These are phyloP conservation scores for Aspergillus sp. DNA, from an alignment of 2,329 filamentous ascomycete genomes.

Conservation along the genomic window DNA sequence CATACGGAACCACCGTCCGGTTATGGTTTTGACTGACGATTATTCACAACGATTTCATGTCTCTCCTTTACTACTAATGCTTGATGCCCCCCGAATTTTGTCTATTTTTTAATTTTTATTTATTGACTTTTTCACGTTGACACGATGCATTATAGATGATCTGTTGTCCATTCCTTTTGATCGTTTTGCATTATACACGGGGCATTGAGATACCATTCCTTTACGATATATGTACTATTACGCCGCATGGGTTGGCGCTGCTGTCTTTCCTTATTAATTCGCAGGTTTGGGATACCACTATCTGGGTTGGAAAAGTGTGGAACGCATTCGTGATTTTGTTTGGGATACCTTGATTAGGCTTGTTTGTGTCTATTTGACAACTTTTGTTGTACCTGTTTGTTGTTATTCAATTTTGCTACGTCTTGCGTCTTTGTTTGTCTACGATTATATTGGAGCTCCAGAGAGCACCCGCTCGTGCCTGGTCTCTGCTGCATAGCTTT, in stretches of 20 bases:
- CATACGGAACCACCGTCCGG: constrained; percentile 24
- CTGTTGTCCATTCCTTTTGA: constrained; percentile 35
- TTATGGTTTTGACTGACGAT: constrained; percentile 19
- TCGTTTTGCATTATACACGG: constrained; percentile 27
- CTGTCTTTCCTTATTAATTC: constrained; percentile 38
- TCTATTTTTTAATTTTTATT: background rate
- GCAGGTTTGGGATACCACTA: constrained; percentile 29
- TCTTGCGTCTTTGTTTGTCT: background rate
- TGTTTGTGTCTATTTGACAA: background rate
- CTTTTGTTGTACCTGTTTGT: background rate
- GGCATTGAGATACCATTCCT: constrained; percentile 37
- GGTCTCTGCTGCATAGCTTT: constrained; percentile 12
- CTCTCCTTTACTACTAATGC: constrained; percentile 35
- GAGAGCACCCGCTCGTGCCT: background rate
- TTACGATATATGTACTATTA: constrained; percentile 36
- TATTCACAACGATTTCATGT: constrained; percentile 32
- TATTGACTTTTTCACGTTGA: constrained; percentile 19
- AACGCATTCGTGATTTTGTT: constrained; percentile 8
- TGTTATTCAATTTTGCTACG: background rate
- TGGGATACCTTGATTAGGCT: constrained; percentile 8
- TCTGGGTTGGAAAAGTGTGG: constrained; percentile 20
- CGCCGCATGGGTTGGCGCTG: constrained; percentile 38
- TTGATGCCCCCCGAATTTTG: constrained; percentile 29
- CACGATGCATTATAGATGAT: constrained; percentile 33
- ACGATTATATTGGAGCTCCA: background rate